Evolutionary conservation across 106 monocot species (phyloP), one percentile per base, ranked within the genome.

Genomic region (Narthecium ossifragum): DNA sequence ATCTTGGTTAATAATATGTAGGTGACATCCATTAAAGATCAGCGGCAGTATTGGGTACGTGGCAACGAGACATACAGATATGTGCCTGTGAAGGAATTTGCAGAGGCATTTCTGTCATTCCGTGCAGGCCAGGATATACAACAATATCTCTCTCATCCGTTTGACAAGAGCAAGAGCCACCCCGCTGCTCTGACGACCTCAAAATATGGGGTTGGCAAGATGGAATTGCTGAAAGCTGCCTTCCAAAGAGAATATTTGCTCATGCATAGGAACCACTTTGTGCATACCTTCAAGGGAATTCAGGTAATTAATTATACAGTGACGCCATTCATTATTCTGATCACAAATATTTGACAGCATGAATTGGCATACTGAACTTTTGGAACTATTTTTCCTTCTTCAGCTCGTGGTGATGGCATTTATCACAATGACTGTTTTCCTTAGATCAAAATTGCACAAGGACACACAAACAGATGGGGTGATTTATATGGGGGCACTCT

Each of bases 21-120:
- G n/a, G n/a, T n/a, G n/a, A 74, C 70, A 18, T 80, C 79, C 3
- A 74, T 32, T 22, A 80, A 74, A 57, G 80, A 80, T 58, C 80
- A 80, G 34, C 52, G 45, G 18, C 80, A 81, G 39, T 81, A 81
- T 24, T 75, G 80, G 75, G 34, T 61, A 13, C 67, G 26, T 0
- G 25, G 31, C 1, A 71, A 70, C 17, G 59, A 67, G 27, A 75
- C 71, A 5, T 81, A 81, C 54, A 15, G 71, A 36, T 81, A 63
- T 24, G 46, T 81, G 1, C 57, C 75, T 14, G 80, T 68, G 2
- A 81, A 58, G 50, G 71, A 81, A 34, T 75, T 81, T 34, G 30
- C 71, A n/a, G 66, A 75, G 26, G 70, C 70, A 0, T 81, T 75
- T n/a, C 61, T 53, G 8, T 51, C 57, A 22, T 80, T 75, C 34